Evolutionary conservation across 164 flowering plant genomes (phyloP).

Genomic region (Vitis cinerea): DNA sequence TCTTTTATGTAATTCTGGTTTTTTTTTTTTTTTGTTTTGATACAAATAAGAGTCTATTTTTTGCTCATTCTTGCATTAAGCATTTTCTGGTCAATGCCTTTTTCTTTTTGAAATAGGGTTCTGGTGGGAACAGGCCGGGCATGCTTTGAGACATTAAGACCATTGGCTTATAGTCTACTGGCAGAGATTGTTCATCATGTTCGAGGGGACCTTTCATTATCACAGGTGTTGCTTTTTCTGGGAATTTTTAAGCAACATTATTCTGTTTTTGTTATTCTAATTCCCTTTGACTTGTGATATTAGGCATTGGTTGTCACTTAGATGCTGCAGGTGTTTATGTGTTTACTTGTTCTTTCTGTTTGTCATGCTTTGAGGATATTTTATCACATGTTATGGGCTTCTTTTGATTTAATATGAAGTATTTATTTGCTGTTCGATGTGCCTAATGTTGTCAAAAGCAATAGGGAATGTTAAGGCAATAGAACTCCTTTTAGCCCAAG

Average conservation of each 20-base stretch:
- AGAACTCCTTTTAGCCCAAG: too few species aligned
- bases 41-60: too few species aligned
- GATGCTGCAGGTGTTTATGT: not conserved
- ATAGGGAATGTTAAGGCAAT: too few species aligned
- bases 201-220: slow-evolving; percentile 75
- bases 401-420: not conserved
- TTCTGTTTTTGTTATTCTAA: not conserved
- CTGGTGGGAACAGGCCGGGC: slow-evolving; percentile 95
- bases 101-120: slow-evolving; percentile 49
- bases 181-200: slow-evolving; percentile 99
- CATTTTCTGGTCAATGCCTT: not conserved
- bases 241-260: not conserved
- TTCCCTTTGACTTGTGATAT: not conserved
- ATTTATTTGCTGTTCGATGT: not conserved
- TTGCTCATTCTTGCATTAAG: too few species aligned
- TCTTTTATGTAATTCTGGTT: too few species aligned
- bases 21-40: too few species aligned
- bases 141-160: slow-evolving; percentile 92
- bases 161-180: slow-evolving; percentile 92
- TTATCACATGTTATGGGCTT: not conserved
- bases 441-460: too few species aligned
- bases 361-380: not conserved
- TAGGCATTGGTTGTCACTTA: not conserved
- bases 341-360: not conserved
- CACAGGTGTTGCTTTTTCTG: slow-evolving; percentile 59